Evolutionary conservation across 352 stramenopile species (phyloP).

Genomic region (Phytophthora aleatoria): DNA sequence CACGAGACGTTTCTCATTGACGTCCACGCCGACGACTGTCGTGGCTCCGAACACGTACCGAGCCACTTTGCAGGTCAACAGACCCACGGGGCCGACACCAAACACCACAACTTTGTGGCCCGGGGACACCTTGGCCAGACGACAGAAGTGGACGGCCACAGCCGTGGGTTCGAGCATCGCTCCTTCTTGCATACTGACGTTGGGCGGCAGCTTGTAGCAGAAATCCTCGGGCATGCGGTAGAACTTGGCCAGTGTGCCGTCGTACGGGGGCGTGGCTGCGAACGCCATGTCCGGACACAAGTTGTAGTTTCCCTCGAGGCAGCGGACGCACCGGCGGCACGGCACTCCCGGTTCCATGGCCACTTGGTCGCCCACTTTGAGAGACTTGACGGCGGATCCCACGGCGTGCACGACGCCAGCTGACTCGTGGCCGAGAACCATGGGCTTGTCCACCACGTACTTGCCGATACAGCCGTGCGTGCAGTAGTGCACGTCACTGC

Average conservation of each 20-base stretch:
- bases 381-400: conserved; percentile 26
- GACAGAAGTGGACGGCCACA: conserved; percentile 36
- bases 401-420: conserved; percentile 33
- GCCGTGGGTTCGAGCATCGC: conserved; percentile 34
- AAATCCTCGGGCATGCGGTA: conserved; percentile 35
- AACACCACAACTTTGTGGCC: conserved; percentile 37
- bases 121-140: conserved; percentile 32
- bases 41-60: conserved; percentile 33
- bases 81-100: conserved; percentile 30
- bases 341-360: conserved; percentile 33
- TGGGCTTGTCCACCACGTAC: conserved; percentile 32
- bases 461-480: conserved; percentile 37
- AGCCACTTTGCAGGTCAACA: conserved; percentile 37
- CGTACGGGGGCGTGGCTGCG: conserved; percentile 28
- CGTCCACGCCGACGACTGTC: conserved; percentile 30
- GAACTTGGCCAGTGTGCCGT: conserved; percentile 36
- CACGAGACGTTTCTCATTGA: conserved; percentile 27
- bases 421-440: conserved; percentile 36
- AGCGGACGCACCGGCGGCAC: conserved; percentile 30
- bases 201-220: conserved; percentile 32
- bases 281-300: conserved; percentile 34
- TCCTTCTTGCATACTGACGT: conserved; percentile 32
- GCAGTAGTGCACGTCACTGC: conserved; percentile 39
- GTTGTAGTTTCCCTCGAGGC: conserved; percentile 31
- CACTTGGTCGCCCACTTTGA: conserved; percentile 30